A percentile compares a stretch with the other conserved stretches of the same genome.
Evolutionary conservation across 129 eudicot species (phyloP).

Genomic region (Gnaphalium uliginosum): DNA sequence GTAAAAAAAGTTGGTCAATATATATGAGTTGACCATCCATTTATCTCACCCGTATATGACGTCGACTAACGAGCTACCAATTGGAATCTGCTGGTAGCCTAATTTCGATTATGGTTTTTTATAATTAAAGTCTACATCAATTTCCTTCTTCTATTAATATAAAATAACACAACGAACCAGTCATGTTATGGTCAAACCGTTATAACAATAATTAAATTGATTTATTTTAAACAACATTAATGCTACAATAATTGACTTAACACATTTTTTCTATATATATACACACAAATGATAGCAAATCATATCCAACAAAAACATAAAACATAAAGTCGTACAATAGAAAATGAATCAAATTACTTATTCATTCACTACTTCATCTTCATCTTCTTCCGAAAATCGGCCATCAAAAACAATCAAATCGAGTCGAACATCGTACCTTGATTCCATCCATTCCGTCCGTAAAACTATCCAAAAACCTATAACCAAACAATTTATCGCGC

Average conservation of each 20-base stretch:
- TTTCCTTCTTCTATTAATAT: too few relatives aligned
- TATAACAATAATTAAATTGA: not conserved
- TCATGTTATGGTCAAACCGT: not conserved
- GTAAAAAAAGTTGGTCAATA: not conserved
- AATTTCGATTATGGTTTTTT: too few relatives aligned
- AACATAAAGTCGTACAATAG: slow-evolving; percentile 3
- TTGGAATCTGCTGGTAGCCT: too few relatives aligned
- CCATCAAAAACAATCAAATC: slow-evolving; percentile 20
- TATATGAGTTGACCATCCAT: not conserved
- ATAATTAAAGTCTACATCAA: too few relatives aligned
- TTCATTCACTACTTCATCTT: slow-evolving; percentile 31
- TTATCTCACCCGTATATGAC: not conserved
- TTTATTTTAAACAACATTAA: not conserved
- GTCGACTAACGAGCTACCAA: not conserved
- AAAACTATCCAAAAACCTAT: slow-evolving; percentile 37
- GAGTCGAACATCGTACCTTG: slow-evolving; percentile 16
- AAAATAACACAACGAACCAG: not conserved
- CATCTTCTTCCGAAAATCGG: slow-evolving; percentile 20
- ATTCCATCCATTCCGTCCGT: slow-evolving; percentile 46
- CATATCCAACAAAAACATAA: slow-evolving; percentile 21
- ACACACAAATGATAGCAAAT: not conserved
- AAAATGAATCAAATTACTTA: slow-evolving; percentile 31
- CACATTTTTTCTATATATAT: not conserved
- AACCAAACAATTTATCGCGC: slow-evolving; percentile 63
- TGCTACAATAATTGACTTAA: slow-evolving; percentile 13